Base-by-base conservation (phyloP, 805 yeast species). In the Kluyveromyces wickerhamii region DNA sequence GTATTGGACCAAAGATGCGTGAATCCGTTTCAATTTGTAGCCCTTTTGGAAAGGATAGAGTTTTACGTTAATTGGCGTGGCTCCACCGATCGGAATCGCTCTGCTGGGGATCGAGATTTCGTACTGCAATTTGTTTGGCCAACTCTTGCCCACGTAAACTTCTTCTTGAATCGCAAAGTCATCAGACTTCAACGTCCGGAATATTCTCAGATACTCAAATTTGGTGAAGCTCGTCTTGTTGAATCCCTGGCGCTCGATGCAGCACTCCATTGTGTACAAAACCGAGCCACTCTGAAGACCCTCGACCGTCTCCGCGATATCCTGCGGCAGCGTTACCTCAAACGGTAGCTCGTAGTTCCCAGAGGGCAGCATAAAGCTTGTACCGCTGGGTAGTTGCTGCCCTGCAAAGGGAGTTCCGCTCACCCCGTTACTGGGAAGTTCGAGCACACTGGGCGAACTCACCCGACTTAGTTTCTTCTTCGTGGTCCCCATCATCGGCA, bases 301-400 rank as follows among this genome's bases (percentile, higher is more conserved):
- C 54, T 88, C 96, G 2, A 88, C 74, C 0, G 95, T 80, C 49
- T 88, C 96, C 1, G 89, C 85, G 39, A 81, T 68, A 39, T 74
- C 71, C 4, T 94, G 94, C 0, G 95, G 95, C 8, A 89, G 51
- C n/a, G 80, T 65, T 1, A 86, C 70, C 32, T 77, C 76, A 55
- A 89, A 88, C 0, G 96, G 96, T 38, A 88, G 67, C 50, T 82
- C 92, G 53, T 88, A 86, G 57, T 81, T 81, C 0, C 96, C 96
- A 32, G 66, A 71, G 2, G 66, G 71, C 31, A 80, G 59, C 9
- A 63, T 57, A 42, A 67, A 71, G 27, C 45, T 40, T 2, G 52
- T 45, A 2, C 56, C 54, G 14, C 32, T 41, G 1, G 47, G 48
- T 1, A 47, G 41, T 1, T 36, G 34, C 3, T 48, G 19, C 21